phyloP scores from a whole-genome alignment of 1,139 yeast species.

The Blastobotrys aristatus region DNA sequence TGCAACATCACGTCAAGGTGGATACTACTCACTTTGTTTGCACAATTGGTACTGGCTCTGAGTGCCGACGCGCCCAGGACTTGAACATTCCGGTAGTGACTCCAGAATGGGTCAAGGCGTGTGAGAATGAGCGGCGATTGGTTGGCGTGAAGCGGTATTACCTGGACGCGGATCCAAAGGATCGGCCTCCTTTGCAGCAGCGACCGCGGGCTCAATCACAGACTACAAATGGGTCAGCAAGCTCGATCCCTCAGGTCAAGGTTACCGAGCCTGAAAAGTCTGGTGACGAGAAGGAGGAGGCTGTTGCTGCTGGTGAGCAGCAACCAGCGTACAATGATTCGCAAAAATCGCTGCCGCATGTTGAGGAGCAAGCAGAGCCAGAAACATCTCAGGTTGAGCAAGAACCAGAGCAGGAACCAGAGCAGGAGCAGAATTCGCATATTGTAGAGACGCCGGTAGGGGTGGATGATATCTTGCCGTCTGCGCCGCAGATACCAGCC shows the following conservation, averaged over 20 bases:
- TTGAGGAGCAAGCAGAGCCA: not conserved
- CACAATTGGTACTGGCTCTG: constrained; percentile 60
- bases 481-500: not conserved
- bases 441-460: not conserved
- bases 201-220: constrained; percentile 29
- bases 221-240: constrained; percentile 20
- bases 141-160: constrained; percentile 81
- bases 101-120: constrained; percentile 96
- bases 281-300: constrained; percentile 16
- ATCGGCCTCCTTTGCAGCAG: constrained; percentile 31
- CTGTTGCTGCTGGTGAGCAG: constrained; percentile 13
- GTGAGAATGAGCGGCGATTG: constrained; percentile 81
- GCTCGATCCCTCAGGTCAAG: constrained; percentile 1
- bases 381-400: not conserved
- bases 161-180: constrained; percentile 38
- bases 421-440: not conserved
- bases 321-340: too few species aligned
- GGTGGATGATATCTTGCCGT: not conserved
- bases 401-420: not conserved
- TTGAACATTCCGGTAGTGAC: constrained; percentile 90
- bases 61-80: constrained; percentile 73
- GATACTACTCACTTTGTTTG: constrained; percentile 95
- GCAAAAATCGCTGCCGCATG: not conserved
- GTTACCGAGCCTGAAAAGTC: constrained; percentile 13
- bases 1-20: constrained; percentile 67